Percentiles rank a stretch among this genome's conserved stretches.
Evolutionary conservation across 148 eudicot genomes (phyloP).

Genomic region (Agrostemma githago): DNA sequence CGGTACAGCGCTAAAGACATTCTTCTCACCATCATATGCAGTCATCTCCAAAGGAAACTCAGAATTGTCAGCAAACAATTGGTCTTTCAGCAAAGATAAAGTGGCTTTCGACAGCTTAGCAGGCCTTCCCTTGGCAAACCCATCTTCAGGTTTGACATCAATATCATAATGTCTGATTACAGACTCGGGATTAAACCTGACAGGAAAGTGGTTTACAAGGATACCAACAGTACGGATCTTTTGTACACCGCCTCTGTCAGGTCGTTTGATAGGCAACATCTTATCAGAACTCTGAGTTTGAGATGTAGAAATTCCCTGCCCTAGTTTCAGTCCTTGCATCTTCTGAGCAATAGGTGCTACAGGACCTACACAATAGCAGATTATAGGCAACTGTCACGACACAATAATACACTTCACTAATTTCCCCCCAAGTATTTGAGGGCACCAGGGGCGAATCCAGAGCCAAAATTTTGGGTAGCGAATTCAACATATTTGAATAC

Average conservation of each 20-base stretch:
- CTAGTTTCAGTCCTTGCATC: slow-evolving; percentile 26
- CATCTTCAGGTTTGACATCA: slow-evolving; percentile 36
- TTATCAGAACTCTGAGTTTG: slow-evolving; percentile 19
- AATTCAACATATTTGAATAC: no score
- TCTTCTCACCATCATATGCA: slow-evolving; percentile 74
- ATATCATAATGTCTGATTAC: slow-evolving; percentile 54
- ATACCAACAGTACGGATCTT: slow-evolving; percentile 30
- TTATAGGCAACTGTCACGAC: background rate
- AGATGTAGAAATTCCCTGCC: slow-evolving; percentile 21
- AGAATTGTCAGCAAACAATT: slow-evolving; percentile 36
- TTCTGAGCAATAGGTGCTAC: slow-evolving; percentile 15
- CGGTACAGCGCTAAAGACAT: slow-evolving; percentile 46
- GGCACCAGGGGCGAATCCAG: no score
- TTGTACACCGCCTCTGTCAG: slow-evolving; percentile 45
- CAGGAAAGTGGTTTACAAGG: slow-evolving; percentile 58
- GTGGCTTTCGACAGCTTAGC: slow-evolving; percentile 33
- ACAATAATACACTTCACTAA: background rate
- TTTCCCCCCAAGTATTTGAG: no score
- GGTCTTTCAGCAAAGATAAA: slow-evolving; percentile 38
- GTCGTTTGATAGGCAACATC: slow-evolving; percentile 44
- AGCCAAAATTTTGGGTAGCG: no score
- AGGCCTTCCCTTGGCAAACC: slow-evolving; percentile 27
- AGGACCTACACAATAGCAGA: slow-evolving; percentile 1
- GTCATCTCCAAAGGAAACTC: slow-evolving; percentile 38
- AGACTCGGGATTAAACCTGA: slow-evolving; percentile 34